Base-by-base conservation (phyloP, 805 yeast genomes). In the Monosporozyma solicola region DNA sequence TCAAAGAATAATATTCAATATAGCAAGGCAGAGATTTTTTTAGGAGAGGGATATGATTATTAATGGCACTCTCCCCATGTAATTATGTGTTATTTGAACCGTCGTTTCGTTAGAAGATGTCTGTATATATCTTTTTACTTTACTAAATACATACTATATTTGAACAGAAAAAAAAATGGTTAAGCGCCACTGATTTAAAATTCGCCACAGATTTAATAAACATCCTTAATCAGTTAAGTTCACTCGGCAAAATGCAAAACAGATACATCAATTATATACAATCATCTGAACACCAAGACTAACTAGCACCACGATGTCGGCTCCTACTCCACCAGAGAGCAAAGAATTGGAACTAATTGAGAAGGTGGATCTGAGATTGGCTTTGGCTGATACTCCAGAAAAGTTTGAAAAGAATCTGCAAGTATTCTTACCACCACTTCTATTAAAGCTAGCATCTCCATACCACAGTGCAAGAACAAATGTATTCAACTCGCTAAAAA, bases 281-380 rank as follows among this genome's bases (percentile, higher is more conserved):
- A n/a, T 6, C n/a, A 1, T 11, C 15, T 11, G 7, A 5, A 32
- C 6, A 35, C 8, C 39, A 35, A 35, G 7, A 35, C 2, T 15
- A 35, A 13, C 13, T 16, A 35, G 4, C 39, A 35, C 39, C 4
- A 5, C 13, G 5, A 35, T 35, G 39, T 35, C 39, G 3, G n/a
- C 16, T 11, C 39, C 25, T 24, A 27, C 22, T 48, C 27, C 43
- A 6, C n/a, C 47, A n/a, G 51, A 49, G 57, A 74, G 69, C 43
- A 70, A 76, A 39, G 95, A 87, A 61, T 67, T 83, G 48, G 74
- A 78, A 1, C 69, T 87, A 53, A 76, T 87, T 41, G 82, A 83
- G 61, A 85, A 83, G 63, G 97, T 87, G 1, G 97, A 91, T 66
- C 77, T 91, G 49, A 74, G 88, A 41, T 74, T 92, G 20, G 92